Evolutionary conservation across 2,329 filamentous ascomycete genomes (phyloP), one percentile per base, ranked within the genome.

Genomic region (Cladobotryum protrusum): DNA sequence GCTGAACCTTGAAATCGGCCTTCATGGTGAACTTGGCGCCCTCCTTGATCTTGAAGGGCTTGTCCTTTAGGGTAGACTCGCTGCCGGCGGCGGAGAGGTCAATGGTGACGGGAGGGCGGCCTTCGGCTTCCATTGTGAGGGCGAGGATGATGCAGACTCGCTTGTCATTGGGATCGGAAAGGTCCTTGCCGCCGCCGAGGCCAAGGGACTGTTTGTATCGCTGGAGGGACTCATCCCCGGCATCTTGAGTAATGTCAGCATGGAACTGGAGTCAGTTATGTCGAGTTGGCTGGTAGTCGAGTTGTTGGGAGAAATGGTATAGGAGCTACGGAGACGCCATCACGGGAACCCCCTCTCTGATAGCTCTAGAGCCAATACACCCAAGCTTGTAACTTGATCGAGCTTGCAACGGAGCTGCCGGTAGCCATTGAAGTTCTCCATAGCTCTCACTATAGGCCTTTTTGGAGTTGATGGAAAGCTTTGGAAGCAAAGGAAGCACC

Each of bases 21-120:
- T 87, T 90, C 88, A 97, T 97, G 71, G 87, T 89, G 76, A 97
- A 99, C 61, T 83, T 86, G 60, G 86, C 82, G 49, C 89, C 90
- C 72, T 97, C 93, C 79, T 97, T 99, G 76, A 99, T 96, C 66
- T 82, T 92, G 77, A 99, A 99, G 13, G 93, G 93, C 67, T 93
- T 86, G 65, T 89, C 79, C 76, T 95, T 95, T 58, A 99, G 85
- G 13, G 78, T 81, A 3, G 80, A 76, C 63, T 96, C 79, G 54
- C 87, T 84, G 52, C 85, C 87, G 18, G 87, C 78, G 7, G 79
- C 70, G 50, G 83, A 86, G 39, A 97, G 83, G 64, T 97, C 89
- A 70, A 99, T 92, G 60, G 86, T 86, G 62, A 96, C 92, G 62
- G 95, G 88, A 6, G 76, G 66, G 45, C 90, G 90, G 52, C 89